Percentiles rank a stretch among this genome's conserved stretches.
phyloP scores from a whole-genome alignment of 768 basidiomycete genomes.

The Leccinum ochraceum region DNA sequence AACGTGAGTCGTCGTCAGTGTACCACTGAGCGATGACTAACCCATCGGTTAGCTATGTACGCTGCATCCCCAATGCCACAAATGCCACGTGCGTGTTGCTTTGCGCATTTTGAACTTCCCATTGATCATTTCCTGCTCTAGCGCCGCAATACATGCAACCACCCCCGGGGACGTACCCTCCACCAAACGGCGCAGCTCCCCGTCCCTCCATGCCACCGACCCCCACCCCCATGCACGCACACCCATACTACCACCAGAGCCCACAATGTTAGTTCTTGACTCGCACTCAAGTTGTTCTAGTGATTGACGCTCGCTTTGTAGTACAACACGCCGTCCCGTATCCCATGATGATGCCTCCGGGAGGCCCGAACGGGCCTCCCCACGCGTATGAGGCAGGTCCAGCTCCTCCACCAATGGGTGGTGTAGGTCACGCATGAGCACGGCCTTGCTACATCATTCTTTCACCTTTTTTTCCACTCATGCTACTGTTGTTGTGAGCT shows the following conservation, averaged over 20 bases:
- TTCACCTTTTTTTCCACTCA: conserved; percentile 9
- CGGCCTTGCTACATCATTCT: conserved; percentile 15
- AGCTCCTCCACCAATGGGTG: conserved; percentile 76
- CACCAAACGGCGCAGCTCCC: conserved; percentile 75
- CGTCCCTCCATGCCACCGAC: conserved; percentile 92
- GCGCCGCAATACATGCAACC: conserved; percentile 80
- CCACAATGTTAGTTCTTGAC: conserved; percentile 66
- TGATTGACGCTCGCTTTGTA: conserved; percentile 39
- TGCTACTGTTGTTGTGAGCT: conserved; percentile 32
- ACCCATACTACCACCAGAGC: conserved; percentile 87
- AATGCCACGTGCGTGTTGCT: conserved; percentile 72
- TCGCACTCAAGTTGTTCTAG: conserved; percentile 16
- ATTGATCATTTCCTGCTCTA: conserved; percentile 26
- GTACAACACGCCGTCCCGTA: conserved; percentile 87
- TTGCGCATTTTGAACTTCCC: neutral
- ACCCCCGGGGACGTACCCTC: conserved; percentile 75
- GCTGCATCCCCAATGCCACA: conserved; percentile 78
- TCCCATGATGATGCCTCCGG: conserved; percentile 87
- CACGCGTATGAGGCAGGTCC: conserved; percentile 74
- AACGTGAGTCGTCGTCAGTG: conserved; percentile 28
- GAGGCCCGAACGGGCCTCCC: conserved; percentile 61
- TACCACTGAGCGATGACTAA: conserved; percentile 4
- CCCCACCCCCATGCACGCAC: conserved; percentile 83
- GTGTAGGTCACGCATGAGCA: conserved; percentile 58
- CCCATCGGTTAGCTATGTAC: conserved; percentile 65